Evolutionary conservation across 1,284 basidiomycete species (phyloP).

Genomic region (Trametes polyzona): DNA sequence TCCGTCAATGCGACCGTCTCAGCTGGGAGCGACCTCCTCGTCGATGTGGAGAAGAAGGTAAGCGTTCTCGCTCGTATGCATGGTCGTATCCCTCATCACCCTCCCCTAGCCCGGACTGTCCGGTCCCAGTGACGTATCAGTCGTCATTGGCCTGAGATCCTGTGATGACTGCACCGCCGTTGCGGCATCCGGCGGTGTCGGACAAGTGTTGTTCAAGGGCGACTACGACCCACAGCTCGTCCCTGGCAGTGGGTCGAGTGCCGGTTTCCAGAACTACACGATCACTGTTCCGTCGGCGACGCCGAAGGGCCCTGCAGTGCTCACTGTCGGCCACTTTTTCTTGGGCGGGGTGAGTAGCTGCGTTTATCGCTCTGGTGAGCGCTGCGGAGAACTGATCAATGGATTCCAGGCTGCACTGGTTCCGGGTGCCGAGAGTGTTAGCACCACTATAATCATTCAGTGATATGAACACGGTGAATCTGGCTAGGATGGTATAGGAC

Average conservation of each 20-base stretch:
- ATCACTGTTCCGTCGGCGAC: constrained; percentile 9
- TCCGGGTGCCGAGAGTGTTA: background rate
- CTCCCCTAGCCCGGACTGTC: constrained; percentile 38
- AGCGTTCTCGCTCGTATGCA: too few species aligned
- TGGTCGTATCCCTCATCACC: too few species aligned
- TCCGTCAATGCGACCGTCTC: constrained; percentile 33
- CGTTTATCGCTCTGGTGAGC: background rate
- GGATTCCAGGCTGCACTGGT: background rate
- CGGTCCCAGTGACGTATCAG: constrained; percentile 41
- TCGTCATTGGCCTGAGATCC: constrained; percentile 42
- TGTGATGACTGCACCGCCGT: constrained; percentile 31
- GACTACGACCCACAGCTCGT: constrained; percentile 40
- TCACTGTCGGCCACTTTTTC: constrained; percentile 8
- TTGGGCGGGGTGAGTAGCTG: constrained; percentile 12
- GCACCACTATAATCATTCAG: constrained; percentile 4
- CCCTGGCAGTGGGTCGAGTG: background rate
- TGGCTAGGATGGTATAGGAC: background rate
- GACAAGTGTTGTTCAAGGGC: constrained; percentile 48
- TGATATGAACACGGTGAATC: background rate
- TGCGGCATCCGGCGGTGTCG: constrained; percentile 38
- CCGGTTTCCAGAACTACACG: constrained; percentile 19
- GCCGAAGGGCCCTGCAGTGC: constrained; percentile 6
- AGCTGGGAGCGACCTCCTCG: constrained; percentile 40
- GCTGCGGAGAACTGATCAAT: background rate
- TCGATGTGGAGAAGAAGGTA: constrained; percentile 32